Evolutionary conservation across 805 yeast genomes (phyloP), one percentile per base, ranked within the genome.

Genomic region (Kregervanrija pseudodelftensis): DNA sequence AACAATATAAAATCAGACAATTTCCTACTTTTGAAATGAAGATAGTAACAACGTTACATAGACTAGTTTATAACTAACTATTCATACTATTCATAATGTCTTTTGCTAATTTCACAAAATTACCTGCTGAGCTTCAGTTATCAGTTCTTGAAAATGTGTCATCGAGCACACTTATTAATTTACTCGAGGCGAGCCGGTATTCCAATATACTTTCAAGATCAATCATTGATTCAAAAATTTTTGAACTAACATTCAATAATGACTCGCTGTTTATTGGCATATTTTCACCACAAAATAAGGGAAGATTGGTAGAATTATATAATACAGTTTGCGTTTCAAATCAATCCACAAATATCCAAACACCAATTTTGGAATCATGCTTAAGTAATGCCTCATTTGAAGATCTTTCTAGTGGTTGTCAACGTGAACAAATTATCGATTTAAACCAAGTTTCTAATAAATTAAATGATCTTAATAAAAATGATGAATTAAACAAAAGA

Each of bases 271-370:
- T 45, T 32, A 47, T 60, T 7, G 48, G 58, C 14, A 35, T 60
- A 4, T 60, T 47, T 39, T 59, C 64, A 1, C 64, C 65, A 11
- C 64, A 60, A 43, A 53, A 49, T 32, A 50, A 48, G 7, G 51
- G 49, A 13, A 48, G 41, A 30, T 41, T 48, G 11, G 49, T 52
- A 11, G 59, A 52, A 41, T 47, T 58, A 4, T 60, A 49, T 38
- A 58, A 54, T 30, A 56, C 63, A 1, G 53, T 51, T 30, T 51
- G 59, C 43, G 33, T 53, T 11, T 33, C 36, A 12, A 33, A 33
- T 7, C 36, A 39, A 14, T 16, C 13, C 16, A 37, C 41, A 17
- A 37, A 22, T 35, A 35, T 40, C 9, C 11, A 15, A 22, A 36
- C 34, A 12, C 43, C 43, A 33, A 33, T 30, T 5, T 31, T 36